Evolutionary conservation across 495 filamentous ascomycete species (phyloP).

Genomic region (Elaphomyces granulatus): DNA sequence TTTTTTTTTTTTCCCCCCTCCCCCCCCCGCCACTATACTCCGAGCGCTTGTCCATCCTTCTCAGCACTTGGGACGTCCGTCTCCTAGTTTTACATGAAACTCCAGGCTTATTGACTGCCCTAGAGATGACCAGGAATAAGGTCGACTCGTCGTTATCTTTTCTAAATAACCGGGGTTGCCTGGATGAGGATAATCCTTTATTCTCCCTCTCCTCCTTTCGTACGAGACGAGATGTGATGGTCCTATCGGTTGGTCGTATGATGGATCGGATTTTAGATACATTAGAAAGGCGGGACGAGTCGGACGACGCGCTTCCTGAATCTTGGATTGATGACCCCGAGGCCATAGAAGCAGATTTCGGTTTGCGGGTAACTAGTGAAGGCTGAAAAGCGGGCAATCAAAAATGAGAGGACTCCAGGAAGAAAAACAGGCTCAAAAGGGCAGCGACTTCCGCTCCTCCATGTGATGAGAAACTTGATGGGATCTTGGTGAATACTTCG

Average conservation of each 20-base stretch:
- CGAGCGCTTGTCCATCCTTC: constrained; percentile 55
- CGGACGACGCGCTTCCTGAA: constrained; percentile 74
- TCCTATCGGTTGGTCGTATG: constrained; percentile 51
- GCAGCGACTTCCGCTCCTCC: too few species aligned
- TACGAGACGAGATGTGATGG: constrained; percentile 48
- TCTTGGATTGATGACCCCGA: constrained; percentile 80
- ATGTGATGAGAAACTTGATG: too few species aligned
- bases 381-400: constrained; percentile 29
- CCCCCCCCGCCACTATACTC: constrained; percentile 72
- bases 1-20: too few species aligned
- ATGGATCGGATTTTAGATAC: constrained; percentile 75
- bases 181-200: constrained; percentile 8
- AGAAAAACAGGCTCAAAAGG: constrained; percentile 3
- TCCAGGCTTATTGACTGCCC: constrained; percentile 49
- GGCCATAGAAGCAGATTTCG: constrained; percentile 62
- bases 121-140: constrained; percentile 47
- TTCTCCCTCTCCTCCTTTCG: constrained; percentile 40
- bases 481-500: too few species aligned
- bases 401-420: constrained; percentile 27
- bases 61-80: constrained; percentile 65
- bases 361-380: constrained; percentile 60
- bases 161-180: constrained; percentile 26
- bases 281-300: constrained; percentile 65
- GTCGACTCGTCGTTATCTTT: constrained; percentile 48
- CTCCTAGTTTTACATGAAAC: constrained; percentile 57